Evolutionary conservation across 2,329 filamentous ascomycete genomes (phyloP), one percentile per base, ranked within the genome.

Genomic region (Chrysoporthe deuterocubensis): DNA sequence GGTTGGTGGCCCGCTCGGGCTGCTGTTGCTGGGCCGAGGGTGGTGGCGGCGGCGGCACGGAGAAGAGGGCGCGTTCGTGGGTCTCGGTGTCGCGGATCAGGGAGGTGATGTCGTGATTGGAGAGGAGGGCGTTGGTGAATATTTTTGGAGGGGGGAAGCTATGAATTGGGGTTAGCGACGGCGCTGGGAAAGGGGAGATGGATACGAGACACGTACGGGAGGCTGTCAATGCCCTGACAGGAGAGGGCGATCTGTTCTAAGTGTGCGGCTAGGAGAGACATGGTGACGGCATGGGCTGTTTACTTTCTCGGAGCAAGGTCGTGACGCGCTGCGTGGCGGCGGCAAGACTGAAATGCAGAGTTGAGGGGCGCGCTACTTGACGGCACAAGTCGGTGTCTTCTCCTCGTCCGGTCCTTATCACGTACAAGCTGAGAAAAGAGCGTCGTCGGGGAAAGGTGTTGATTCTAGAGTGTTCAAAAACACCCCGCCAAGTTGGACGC

Each of bases 21-120:
- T 77, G 58, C 26, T 44, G 83, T 34, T 65, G 64, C 78, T 76
- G 82, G 71, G 75, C 79, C 62, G 74, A 81, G 52, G 75, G 85
- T 3, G 84, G 84, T 5, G 81, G 84, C 0, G 92, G 88, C 0
- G 92, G 89, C 0, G 95, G 94, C 0, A 97, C 90, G 48, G 95
- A 96, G 82, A 98, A 99, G 21, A 99, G 88, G 7, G 95, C 95
- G 75, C 94, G 91, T 79, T 99, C 96, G 81, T 98, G 95, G 32
- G 91, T 82, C 79, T 99, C 96, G 3, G 95, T 97, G 78, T 99
- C 96, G 69, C 96, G 92, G 75, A 99, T 97, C 60, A 99, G 83
- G 14, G 92, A 88, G 4, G 96, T 98, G 73, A 99, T 98, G 78
- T 99, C 96, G 78, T 94, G 90, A 72, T 90, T 90, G 67, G 91